Evolutionary conservation across 1,284 basidiomycete species (phyloP).

Genomic region (Malassezia yamatoensis): DNA sequence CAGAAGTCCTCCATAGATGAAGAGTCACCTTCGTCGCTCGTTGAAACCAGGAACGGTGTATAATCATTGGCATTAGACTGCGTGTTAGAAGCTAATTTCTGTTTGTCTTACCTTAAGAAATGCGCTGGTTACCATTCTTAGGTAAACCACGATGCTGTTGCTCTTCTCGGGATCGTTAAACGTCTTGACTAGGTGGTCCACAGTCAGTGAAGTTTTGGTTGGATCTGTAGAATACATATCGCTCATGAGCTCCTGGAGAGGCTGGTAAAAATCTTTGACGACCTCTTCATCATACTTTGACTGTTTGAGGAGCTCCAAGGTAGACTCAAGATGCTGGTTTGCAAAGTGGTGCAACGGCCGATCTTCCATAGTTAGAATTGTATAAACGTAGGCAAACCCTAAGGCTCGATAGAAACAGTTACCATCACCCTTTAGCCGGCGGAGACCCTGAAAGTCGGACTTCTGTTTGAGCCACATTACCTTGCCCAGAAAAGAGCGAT

Average conservation of each 20-base stretch:
- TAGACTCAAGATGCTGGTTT: conserved; percentile 28
- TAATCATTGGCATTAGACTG: conserved; percentile 32
- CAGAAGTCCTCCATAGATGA: conserved; percentile 34
- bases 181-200: conserved; percentile 20
- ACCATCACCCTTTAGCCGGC: conserved; percentile 34
- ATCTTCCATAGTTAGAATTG: conserved; percentile 27
- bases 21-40: conserved; percentile 2
- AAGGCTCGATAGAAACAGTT: conserved; percentile 44
- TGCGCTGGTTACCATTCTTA: conserved; percentile 30
- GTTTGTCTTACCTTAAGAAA: conserved; percentile 25
- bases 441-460: conserved; percentile 26
- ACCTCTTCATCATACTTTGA: conserved; percentile 27
- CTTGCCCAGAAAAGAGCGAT: conserved; percentile 24
- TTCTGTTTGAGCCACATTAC: conserved; percentile 29
- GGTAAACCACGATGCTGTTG: conserved; percentile 40
- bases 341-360: conserved; percentile 27
- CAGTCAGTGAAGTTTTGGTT: conserved; percentile 23
- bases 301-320: conserved; percentile 26
- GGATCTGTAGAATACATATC: conserved; percentile 27
- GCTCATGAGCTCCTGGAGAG: conserved; percentile 23
- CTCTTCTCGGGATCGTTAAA: conserved; percentile 37
- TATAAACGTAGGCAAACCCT: conserved; percentile 32
- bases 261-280: conserved; percentile 32
- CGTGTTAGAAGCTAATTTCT: not conserved
- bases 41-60: conserved; percentile 31